Percentiles rank a stretch among this genome's conserved stretches.
Evolutionary conservation across 1,139 yeast species (phyloP).

Genomic region (Pichia sp.): DNA sequence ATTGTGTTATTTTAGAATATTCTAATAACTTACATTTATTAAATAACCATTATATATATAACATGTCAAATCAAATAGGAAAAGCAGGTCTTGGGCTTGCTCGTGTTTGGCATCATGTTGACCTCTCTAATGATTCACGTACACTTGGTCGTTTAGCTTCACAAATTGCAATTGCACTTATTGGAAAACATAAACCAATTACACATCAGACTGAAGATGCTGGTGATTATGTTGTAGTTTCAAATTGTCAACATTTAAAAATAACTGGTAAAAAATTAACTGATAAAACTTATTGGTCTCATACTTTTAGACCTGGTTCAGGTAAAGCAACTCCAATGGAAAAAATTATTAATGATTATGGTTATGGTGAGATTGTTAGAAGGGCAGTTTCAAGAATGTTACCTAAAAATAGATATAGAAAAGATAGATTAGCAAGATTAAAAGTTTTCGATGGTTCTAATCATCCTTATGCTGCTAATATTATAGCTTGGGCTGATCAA

Average conservation of each 20-base stretch:
- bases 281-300: slow-evolving; percentile 86
- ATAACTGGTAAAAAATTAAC: slow-evolving; percentile 79
- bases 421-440: slow-evolving; percentile 72
- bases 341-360: slow-evolving; percentile 68
- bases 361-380: slow-evolving; percentile 73
- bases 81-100: slow-evolving; percentile 45
- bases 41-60: too few species aligned
- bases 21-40: too few species aligned
- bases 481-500: slow-evolving; percentile 84
- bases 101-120: slow-evolving; percentile 94
- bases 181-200: slow-evolving; percentile 95
- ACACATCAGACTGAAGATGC: slow-evolving; percentile 62
- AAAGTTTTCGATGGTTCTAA: slow-evolving; percentile 84
- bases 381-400: slow-evolving; percentile 95
- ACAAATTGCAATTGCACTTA: slow-evolving; percentile 76
- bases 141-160: slow-evolving; percentile 92
- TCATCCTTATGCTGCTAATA: slow-evolving; percentile 78
- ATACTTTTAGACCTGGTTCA: slow-evolving; percentile 86
- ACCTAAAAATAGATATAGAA: slow-evolving; percentile 83
- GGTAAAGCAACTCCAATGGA: slow-evolving; percentile 80
- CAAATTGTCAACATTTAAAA: slow-evolving; percentile 78
- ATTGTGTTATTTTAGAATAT: too few species aligned
- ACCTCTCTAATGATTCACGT: slow-evolving; percentile 75
- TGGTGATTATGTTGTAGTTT: slow-evolving; percentile 96
- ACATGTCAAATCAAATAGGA: slow-evolving; percentile 54